Conservation (phyloP, 2,329 filamentous ascomycete genomes). For the Pseudogymnoascus sp. region DNA sequence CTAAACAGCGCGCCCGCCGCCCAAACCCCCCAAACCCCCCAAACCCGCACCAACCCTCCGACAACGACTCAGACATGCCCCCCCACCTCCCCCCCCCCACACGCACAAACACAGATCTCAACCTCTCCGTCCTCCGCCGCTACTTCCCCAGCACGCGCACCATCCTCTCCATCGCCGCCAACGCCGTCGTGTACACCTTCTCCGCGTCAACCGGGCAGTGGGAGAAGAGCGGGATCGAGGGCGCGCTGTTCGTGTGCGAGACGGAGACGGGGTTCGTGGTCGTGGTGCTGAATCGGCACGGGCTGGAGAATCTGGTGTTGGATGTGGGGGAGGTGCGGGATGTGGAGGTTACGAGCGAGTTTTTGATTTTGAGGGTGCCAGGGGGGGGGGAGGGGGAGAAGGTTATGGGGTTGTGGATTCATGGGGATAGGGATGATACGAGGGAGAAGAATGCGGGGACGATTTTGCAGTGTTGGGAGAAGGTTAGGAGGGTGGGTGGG, state of each 20-base stretch:
- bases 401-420: conserved; percentile 47
- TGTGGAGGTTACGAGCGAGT: conserved; percentile 52
- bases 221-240: conserved; percentile 82
- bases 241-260: conserved; percentile 80
- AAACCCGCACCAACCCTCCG: conserved; percentile 35
- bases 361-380: conserved; percentile 41
- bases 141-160: conserved; percentile 66
- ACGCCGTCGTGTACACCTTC: conserved; percentile 80
- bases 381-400: conserved; percentile 28
- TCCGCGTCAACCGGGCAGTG: conserved; percentile 55
- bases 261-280: conserved; percentile 45
- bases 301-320: conserved; percentile 61
- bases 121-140: conserved; percentile 73
- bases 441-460: conserved; percentile 25
- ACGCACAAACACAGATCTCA: conserved; percentile 68
- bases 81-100: conserved; percentile 34
- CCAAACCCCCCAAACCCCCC: conserved; percentile 24
- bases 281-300: conserved; percentile 65
- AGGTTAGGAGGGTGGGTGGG: conserved; percentile 10
- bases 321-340: conserved; percentile 52
- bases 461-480: conserved; percentile 25
- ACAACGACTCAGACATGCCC: conserved; percentile 42
- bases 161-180: conserved; percentile 74
- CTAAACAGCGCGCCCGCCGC: conserved; percentile 26
- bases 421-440: conserved; percentile 40